Percentiles rank a stretch among this genome's conserved stretches.
Conservation (phyloP, 2,329 filamentous ascomycete species). For the Sporothrix globosa region DNA sequence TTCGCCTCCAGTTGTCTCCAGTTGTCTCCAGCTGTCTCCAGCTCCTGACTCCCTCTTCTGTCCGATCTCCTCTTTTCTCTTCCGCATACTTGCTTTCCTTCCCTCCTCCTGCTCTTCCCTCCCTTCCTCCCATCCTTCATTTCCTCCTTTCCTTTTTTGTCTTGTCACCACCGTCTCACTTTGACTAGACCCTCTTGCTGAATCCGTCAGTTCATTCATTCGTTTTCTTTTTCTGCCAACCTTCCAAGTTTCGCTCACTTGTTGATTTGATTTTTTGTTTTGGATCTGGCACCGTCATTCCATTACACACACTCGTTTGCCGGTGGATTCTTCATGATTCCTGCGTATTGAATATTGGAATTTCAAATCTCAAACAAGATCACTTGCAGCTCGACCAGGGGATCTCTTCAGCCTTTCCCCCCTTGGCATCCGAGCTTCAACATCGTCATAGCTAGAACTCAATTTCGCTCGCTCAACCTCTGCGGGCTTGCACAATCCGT, state of each 20-base stretch:
- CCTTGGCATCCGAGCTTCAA: background rate
- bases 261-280: background rate
- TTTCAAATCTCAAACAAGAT: background rate
- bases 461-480: background rate
- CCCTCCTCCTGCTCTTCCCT: background rate
- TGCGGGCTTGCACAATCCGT: background rate
- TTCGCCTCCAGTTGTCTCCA: slow-evolving; percentile 1
- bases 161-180: background rate
- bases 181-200: background rate
- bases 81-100: background rate
- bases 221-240: background rate
- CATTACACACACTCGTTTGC: slow-evolving; percentile 17
- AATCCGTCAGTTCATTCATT: background rate
- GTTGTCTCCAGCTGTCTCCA: background rate
- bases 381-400: slow-evolving; percentile 1
- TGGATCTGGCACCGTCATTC: background rate
- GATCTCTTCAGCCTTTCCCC: background rate
- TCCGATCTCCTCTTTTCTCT: background rate
- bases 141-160: background rate
- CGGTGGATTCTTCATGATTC: background rate
- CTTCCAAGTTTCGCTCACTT: slow-evolving; percentile 15
- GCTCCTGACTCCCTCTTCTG: slow-evolving; percentile 7
- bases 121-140: background rate
- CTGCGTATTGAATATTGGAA: background rate
- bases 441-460: background rate